Conservation (phyloP, 371 early-diverging fungal genomes). For the Syncephalis plumigaleata region DNA sequence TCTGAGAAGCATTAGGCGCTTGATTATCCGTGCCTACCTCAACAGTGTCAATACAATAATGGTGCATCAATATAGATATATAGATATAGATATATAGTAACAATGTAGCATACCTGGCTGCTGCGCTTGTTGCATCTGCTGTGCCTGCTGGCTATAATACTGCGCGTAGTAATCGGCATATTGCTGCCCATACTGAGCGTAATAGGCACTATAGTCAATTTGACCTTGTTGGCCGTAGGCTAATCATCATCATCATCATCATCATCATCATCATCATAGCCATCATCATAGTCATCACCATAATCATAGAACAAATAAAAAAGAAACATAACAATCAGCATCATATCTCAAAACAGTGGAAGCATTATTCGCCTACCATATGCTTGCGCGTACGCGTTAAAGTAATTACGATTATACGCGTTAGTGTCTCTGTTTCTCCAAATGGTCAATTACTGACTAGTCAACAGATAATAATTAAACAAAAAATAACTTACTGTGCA, state of each 20-base stretch:
- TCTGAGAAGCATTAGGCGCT: no score
- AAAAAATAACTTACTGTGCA: conserved; percentile 2
- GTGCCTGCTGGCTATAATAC: conserved; percentile 2
- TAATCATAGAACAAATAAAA: neutral
- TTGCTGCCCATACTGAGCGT: conserved; percentile 3
- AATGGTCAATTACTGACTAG: neutral
- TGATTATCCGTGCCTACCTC: no score
- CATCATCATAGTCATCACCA: neutral
- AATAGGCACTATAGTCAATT: neutral
- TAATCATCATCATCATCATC: no score
- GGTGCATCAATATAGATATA: no score
- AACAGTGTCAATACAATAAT: no score
- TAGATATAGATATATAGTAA: no score
- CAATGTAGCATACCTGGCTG: neutral
- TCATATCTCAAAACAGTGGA: no score
- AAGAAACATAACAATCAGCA: conserved; percentile 1
- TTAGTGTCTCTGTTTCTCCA: neutral
- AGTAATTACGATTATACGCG: neutral
- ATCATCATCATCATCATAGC: no score
- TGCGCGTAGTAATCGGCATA: conserved; percentile 6
- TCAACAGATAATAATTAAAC: neutral
- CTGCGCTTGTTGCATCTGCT: conserved; percentile 1
- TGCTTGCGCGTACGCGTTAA: neutral
- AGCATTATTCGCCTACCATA: no score
- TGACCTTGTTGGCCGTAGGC: neutral